Conservation (phyloP, 2,329 filamentous ascomycete genomes). For the Furcasterigmium furcatum region DNA sequence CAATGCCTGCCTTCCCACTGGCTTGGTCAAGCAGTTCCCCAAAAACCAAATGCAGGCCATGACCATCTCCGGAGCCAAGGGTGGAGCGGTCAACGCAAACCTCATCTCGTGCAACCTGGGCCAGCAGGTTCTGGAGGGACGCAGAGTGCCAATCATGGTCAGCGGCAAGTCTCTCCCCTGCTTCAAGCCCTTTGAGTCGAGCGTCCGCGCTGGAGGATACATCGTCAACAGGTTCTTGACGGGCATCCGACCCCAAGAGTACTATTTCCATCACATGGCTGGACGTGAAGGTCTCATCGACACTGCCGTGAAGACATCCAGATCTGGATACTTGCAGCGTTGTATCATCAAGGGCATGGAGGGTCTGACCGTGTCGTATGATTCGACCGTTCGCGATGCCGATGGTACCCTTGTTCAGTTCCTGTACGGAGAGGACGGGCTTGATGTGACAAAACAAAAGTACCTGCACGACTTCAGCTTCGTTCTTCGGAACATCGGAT, state of each 20-base stretch:
- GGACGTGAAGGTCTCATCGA: slow-evolving; percentile 97
- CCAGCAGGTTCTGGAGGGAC: slow-evolving; percentile 92
- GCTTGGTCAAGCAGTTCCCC: slow-evolving; percentile 88
- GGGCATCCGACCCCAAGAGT: slow-evolving; percentile 93
- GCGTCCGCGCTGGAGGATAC: slow-evolving; percentile 87
- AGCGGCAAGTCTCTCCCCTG: slow-evolving; percentile 95
- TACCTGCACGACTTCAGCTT: slow-evolving; percentile 91
- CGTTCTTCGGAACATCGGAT: slow-evolving; percentile 79
- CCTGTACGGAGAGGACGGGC: slow-evolving; percentile 91
- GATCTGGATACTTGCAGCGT: slow-evolving; percentile 92
- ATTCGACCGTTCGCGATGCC: slow-evolving; percentile 88
- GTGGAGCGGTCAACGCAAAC: slow-evolving; percentile 88
- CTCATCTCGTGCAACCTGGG: slow-evolving; percentile 97
- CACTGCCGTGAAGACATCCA: slow-evolving; percentile 96
- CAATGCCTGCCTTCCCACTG: slow-evolving; percentile 71
- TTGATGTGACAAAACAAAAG: slow-evolving; percentile 92
- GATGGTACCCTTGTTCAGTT: slow-evolving; percentile 95
- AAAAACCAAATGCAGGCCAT: slow-evolving; percentile 99
- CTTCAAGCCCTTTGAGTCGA: slow-evolving; percentile 88
- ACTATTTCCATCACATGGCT: slow-evolving; percentile 99
- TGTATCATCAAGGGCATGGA: slow-evolving; percentile 99
- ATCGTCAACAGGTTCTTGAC: slow-evolving; percentile 97
- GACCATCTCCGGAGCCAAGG: slow-evolving; percentile 96
- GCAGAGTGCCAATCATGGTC: slow-evolving; percentile 94
- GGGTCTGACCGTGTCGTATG: slow-evolving; percentile 86